These are phyloP conservation scores for Carallia brachiata DNA, from an alignment of 345 rosid species.

Conservation along the genomic window DNA sequence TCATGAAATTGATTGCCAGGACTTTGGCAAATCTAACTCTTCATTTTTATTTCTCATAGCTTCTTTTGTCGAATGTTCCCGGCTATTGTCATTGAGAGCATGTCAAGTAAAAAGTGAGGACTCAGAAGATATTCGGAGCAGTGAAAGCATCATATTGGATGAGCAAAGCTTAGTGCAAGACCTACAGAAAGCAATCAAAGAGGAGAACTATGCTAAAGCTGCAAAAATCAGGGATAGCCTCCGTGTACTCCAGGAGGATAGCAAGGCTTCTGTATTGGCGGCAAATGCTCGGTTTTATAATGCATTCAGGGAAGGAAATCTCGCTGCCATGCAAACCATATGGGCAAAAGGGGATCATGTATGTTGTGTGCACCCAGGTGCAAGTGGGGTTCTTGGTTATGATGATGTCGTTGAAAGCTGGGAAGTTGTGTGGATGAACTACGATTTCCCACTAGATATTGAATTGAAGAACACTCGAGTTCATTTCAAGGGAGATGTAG, in stretches of 20 bases:
- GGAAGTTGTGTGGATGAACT: conserved; percentile 90
- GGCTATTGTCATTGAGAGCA: conserved; percentile 24
- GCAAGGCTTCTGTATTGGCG: conserved; percentile 56
- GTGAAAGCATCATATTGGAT: conserved; percentile 49
- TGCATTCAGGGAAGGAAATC: conserved; percentile 69
- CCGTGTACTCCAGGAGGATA: conserved; percentile 58
- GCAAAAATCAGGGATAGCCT: conserved; percentile 80
- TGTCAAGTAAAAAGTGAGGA: conserved; percentile 58
- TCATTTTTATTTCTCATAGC: conserved; percentile 18
- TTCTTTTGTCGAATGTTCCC: conserved; percentile 26
- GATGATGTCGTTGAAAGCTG: conserved; percentile 88
- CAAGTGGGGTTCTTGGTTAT: conserved; percentile 70
- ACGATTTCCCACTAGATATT: conserved; percentile 75
- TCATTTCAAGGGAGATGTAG: conserved; percentile 75
- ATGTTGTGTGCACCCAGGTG: conserved; percentile 89
- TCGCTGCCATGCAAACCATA: conserved; percentile 63
- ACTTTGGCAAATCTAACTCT: neutral
- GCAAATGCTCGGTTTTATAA: conserved; percentile 77
- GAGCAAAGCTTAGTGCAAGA: conserved; percentile 63
- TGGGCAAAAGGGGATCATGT: conserved; percentile 65
- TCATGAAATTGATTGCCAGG: neutral
- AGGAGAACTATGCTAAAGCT: conserved; percentile 81
- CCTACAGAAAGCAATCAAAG: conserved; percentile 61
- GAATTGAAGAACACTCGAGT: conserved; percentile 61
- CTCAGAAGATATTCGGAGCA: conserved; percentile 42